These are phyloP conservation scores for Ophiostoma ulmi DNA, from an alignment of 2,329 filamentous ascomycete species.

Conservation along the genomic window DNA sequence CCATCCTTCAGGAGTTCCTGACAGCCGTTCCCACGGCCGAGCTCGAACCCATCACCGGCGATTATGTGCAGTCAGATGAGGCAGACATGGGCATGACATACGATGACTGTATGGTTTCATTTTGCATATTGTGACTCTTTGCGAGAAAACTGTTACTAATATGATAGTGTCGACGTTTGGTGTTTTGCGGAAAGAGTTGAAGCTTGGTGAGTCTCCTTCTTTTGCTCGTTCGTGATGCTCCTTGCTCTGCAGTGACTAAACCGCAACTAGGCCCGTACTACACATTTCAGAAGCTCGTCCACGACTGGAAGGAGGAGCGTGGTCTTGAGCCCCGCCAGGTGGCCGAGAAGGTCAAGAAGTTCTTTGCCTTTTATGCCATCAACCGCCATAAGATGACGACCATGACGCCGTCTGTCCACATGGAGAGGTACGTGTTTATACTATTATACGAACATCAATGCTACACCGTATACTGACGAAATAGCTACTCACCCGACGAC, in stretches of 20 bases:
- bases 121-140: not conserved
- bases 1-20: conserved; percentile 62
- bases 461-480: not conserved
- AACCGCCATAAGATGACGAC: conserved; percentile 64
- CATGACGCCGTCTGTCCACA: conserved; percentile 54
- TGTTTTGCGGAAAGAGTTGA: conserved; percentile 42
- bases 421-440: conserved; percentile 24
- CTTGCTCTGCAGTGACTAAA: not conserved
- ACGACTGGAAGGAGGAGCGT: conserved; percentile 41
- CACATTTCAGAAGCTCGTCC: conserved; percentile 44
- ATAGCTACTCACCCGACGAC: conserved; percentile 39
- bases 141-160: not conserved
- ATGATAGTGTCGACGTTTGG: conserved; percentile 31
- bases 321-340: conserved; percentile 40
- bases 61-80: conserved; percentile 50
- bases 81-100: conserved; percentile 52
- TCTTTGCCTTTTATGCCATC: conserved; percentile 51
- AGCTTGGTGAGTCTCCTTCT: conserved; percentile 35
- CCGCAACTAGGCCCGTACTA: conserved; percentile 35
- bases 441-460: not conserved
- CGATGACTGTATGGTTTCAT: conserved; percentile 34
- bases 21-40: conserved; percentile 58
- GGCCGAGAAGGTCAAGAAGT: conserved; percentile 43
- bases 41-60: conserved; percentile 58
- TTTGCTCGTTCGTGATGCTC: not conserved